Evolutionary conservation across 2,329 filamentous ascomycete species (phyloP).

Genomic region (Botryotinia narcissicola): DNA sequence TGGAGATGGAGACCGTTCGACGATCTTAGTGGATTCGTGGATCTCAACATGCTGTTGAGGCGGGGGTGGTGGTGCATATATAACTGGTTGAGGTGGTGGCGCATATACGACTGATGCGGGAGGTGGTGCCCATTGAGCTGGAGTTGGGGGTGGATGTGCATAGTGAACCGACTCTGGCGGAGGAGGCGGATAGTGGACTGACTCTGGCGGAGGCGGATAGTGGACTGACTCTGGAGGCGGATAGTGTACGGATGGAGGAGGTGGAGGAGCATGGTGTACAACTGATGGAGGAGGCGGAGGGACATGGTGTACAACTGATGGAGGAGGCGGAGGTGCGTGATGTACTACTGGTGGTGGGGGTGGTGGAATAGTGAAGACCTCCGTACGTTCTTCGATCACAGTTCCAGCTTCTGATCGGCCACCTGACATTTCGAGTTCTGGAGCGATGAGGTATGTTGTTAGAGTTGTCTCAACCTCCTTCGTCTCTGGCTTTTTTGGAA

Average conservation of each 20-base stretch:
- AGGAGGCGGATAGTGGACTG: conserved; percentile 5
- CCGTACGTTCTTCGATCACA: conserved; percentile 49
- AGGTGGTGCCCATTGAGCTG: conserved; percentile 24
- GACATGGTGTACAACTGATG: conserved; percentile 21
- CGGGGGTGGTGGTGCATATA: conserved; percentile 22
- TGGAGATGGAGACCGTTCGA: conserved; percentile 35
- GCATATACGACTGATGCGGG: conserved; percentile 26
- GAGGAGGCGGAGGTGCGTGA: conserved; percentile 28
- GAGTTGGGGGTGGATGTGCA: conserved; percentile 24
- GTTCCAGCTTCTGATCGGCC: conserved; percentile 49
- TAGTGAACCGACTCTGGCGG: conserved; percentile 23
- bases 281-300: conserved; percentile 20
- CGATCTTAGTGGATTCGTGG: conserved; percentile 46
- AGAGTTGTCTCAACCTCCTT: conserved; percentile 25
- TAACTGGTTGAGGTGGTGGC: conserved; percentile 23
- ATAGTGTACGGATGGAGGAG: conserved; percentile 26
- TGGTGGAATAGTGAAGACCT: conserved; percentile 42
- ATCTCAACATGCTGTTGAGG: conserved; percentile 41
- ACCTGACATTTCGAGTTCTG: conserved; percentile 38
- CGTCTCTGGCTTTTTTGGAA: conserved; percentile 19
- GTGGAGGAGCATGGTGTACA: conserved; percentile 25
- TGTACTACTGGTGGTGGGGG: conserved; percentile 27
- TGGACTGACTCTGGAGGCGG: conserved; percentile 20
- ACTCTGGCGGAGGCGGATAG: conserved; percentile 24
- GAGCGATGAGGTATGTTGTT: conserved; percentile 31